phyloP scores from a whole-genome alignment of 2,329 filamentous ascomycete species.

The Alternaria alternata region DNA sequence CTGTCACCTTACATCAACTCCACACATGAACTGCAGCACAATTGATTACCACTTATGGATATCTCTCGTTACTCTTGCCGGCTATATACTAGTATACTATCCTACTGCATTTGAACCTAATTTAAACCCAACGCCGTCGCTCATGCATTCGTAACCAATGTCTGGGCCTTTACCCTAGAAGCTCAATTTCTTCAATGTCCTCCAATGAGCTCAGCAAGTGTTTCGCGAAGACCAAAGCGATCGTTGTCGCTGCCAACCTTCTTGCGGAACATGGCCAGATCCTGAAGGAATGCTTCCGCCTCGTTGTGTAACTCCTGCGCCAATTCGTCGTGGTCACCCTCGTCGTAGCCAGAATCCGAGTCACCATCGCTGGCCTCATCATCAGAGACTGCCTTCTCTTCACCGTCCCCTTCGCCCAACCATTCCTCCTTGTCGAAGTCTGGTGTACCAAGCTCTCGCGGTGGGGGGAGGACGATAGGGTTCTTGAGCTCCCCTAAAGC shows the following conservation, averaged over 20 bases:
- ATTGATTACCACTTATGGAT: neutral
- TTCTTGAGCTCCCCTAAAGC: constrained; percentile 88
- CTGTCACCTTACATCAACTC: neutral
- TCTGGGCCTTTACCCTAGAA: constrained; percentile 2
- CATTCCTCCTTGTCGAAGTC: constrained; percentile 46
- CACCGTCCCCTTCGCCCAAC: constrained; percentile 30
- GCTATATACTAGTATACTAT: constrained; percentile 19
- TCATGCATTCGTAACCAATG: constrained; percentile 41
- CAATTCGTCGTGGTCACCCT: constrained; percentile 64
- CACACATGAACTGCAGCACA: neutral
- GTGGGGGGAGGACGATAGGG: constrained; percentile 73
- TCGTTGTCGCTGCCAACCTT: constrained; percentile 86
- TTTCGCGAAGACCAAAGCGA: constrained; percentile 60
- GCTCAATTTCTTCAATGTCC: neutral
- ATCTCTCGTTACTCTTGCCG: constrained; percentile 5
- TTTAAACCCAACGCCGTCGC: constrained; percentile 38
- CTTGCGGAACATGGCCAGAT: constrained; percentile 79
- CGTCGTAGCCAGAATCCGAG: constrained; percentile 64
- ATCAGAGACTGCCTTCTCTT: constrained; percentile 36
- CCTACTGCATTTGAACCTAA: neutral
- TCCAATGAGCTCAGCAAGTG: constrained; percentile 30
- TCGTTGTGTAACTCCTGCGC: constrained; percentile 77
- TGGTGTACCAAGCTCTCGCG: constrained; percentile 35
- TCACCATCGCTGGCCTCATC: constrained; percentile 49
- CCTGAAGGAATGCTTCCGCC: constrained; percentile 83